Evolutionary conservation across 805 yeast species (phyloP), one percentile per base, ranked within the genome.

Genomic region (Naumovozyma dairenensis): DNA sequence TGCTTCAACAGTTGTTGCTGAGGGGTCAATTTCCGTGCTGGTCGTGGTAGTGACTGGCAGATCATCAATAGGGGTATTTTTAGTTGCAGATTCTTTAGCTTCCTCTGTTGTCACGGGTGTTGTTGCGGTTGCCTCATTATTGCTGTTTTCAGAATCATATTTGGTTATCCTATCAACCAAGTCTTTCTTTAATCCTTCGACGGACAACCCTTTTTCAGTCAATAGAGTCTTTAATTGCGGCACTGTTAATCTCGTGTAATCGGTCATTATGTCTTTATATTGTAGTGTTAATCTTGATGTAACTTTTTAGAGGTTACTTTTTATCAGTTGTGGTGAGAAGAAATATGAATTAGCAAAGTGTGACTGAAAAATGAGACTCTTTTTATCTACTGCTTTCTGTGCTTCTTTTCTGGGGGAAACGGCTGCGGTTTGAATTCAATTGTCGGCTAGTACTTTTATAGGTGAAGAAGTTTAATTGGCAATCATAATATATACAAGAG

Each of bases 181-280:
- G 33, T 85, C 96, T 28, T 80, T 76, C 58, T 89, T 89, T 46
- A 83, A 77, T 16, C 97, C 97, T 25, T 71, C 71, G 5, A 66
- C 64, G 2, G 92, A 56, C 32, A 89, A 69, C 1, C 79, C 80
- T 40, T 77, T 75, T 16, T 68, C 59, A 47, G 79, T 78, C 47
- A 89, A 69, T 36, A 72, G 50, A 41, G 81, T 94, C 55, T 83
- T 87, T 57, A 89, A 69, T 63, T 86, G 94, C 14, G 79, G 76
- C 33, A 86, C 96, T 2, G 87, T 79, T 43, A 73, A 68, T n/a
- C 76, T 51, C n/a, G 73, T 52, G 53, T 76, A 79, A 8, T 67
- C 68, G 13, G 73, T 43, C 78, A 74, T 74, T 4, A 18, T 21
- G 25, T n/a, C n/a, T n/a, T n/a, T n/a, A n/a, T 24, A 7, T 12